A percentile compares a stretch with the other conserved stretches of the same genome.
Conservation (phyloP, 2,329 filamentous ascomycete genomes). For the Penicillium fuscoglaucum region DNA sequence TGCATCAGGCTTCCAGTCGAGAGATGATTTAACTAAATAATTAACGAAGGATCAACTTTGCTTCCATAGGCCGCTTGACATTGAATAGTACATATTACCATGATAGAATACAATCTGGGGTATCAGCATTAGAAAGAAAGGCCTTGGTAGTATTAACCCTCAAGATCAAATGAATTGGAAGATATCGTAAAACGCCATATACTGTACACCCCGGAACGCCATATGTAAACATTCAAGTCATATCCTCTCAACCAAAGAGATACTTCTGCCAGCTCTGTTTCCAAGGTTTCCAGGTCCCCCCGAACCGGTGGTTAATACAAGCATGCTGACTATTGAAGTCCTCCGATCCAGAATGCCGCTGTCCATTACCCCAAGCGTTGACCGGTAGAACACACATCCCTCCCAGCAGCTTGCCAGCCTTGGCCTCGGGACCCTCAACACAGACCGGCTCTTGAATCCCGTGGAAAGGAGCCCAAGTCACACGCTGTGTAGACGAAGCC, state of each 20-base stretch:
- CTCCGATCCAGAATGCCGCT: slow-evolving; percentile 35
- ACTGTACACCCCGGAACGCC: neutral
- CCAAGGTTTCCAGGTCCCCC: slow-evolving; percentile 39
- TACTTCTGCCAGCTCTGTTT: slow-evolving; percentile 35
- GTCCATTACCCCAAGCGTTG: slow-evolving; percentile 55
- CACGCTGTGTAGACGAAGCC: slow-evolving; percentile 19
- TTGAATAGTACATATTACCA: neutral
- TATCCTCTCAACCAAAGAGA: slow-evolving; percentile 26
- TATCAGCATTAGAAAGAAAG: neutral
- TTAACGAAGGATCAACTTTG: neutral
- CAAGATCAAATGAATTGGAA: neutral
- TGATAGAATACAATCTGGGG: too few relatives aligned
- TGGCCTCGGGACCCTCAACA: slow-evolving; percentile 24
- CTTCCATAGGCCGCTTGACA: neutral
- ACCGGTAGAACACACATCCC: slow-evolving; percentile 87
- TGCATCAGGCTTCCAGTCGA: neutral
- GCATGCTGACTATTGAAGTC: slow-evolving; percentile 29
- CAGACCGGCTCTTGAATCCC: slow-evolving; percentile 28
- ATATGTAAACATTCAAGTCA: neutral
- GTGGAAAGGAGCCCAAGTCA: slow-evolving; percentile 40
- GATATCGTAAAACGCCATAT: neutral
- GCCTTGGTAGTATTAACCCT: neutral
- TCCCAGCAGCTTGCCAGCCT: slow-evolving; percentile 62
- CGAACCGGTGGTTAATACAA: slow-evolving; percentile 39
- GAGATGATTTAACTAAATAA: too few relatives aligned